Base-by-base conservation (phyloP, 768 basidiomycete genomes). In the Podaxis pistillaris region DNA sequence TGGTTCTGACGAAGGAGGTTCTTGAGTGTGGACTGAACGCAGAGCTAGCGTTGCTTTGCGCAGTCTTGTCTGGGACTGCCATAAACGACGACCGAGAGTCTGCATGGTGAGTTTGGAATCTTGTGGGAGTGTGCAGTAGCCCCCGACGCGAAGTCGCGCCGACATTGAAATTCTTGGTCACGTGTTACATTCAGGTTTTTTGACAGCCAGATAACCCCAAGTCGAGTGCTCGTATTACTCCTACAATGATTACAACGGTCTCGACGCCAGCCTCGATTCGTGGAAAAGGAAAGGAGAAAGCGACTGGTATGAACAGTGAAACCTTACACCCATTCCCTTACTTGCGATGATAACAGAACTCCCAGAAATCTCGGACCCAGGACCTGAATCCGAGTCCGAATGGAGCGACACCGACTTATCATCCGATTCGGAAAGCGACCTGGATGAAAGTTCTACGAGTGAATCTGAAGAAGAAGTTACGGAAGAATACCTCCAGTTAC, bases 401-500 rank as follows among this genome's bases (percentile, higher is more conserved):
- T 69, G 72, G 36, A 77, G 75, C 12, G 51, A 54, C 41, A 17
- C 22, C 28, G 40, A 24, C 36, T 9, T 33, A 6, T 37, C 44
- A 24, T 63, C 60, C 7, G 64, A 57, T 30, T 38, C 58, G 2
- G 58, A 50, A 37, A 51, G 49, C 15, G 51, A 59, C 22, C 37
- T 36, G 12, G 58, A 60, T 4, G 24, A 24, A 26, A 37, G 36
- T 58, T 68, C 72, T 47, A 78, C 75, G 9, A 66, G 66, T 40
- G 75, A 82, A 11, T 75, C 75, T 4, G 75, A 83, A 22, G 73
- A 70, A 4, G 79, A 84, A 49, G 75, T 87, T 30, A 86, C 85
- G 0, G 76, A 79, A 41, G 85, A 86, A 67, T 86, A 86, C 63
- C 78, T 91, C 4, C 78, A 86, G 36, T 86, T 82, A 6, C 73